Conservation (phyloP, 108 stramenopile genomes). For the Bacterosira constricta region DNA sequence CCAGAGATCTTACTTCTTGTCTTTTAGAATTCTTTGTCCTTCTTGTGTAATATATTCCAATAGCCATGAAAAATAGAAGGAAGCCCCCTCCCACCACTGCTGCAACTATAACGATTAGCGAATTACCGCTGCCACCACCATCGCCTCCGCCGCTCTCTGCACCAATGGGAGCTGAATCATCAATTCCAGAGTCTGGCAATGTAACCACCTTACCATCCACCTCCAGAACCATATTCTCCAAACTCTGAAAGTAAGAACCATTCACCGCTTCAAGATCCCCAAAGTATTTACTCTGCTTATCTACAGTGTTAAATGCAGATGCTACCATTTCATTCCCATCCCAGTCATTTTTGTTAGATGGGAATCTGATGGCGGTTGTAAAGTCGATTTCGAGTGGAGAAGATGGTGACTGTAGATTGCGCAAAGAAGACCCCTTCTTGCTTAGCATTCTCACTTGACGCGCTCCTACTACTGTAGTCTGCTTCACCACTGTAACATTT, state of each 20-base stretch:
- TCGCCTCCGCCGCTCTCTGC: neutral
- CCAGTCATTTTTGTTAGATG: neutral
- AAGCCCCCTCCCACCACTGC: constrained; percentile 27
- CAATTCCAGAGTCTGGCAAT: no score
- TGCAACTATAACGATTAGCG: neutral
- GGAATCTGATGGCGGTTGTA: neutral
- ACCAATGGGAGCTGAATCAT: no score
- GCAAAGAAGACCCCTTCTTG: neutral
- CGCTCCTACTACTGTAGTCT: neutral
- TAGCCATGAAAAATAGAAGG: constrained; percentile 1
- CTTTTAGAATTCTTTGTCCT: no score
- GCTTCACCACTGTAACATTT: neutral
- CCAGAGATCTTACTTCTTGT: no score
- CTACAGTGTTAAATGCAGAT: neutral
- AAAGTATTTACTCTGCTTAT: neutral
- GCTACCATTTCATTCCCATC: neutral
- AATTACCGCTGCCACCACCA: neutral
- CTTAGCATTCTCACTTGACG: neutral
- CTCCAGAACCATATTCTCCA: neutral
- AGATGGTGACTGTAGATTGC: neutral
- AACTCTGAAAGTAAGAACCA: neutral
- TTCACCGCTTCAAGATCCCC: neutral
- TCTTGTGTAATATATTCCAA: neutral
- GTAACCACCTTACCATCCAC: neutral
- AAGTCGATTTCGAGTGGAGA: neutral